Base-by-base conservation (phyloP, 345 rosid genomes). In the Lepidium didymum region DNA sequence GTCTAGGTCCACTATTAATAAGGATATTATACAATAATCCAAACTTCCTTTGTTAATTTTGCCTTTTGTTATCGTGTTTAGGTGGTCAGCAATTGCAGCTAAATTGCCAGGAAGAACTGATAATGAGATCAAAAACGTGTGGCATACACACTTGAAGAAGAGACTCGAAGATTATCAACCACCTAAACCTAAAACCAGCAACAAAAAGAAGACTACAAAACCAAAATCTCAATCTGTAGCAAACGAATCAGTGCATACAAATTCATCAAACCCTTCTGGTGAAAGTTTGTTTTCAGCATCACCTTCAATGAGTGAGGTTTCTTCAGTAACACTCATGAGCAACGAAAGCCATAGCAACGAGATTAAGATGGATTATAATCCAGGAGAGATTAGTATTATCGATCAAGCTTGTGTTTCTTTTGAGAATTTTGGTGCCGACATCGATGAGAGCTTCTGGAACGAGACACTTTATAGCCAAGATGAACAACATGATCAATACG, bases 131-230 rank as follows among this genome's bases (percentile, higher is more conserved):
- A 91, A 91, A 64, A 91, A 91, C 72, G 89, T 91, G 5, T 89
- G 97, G 97, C 96, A 91, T 69, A 89, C 98, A 27, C 89, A 92
- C 77, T 83, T 92, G 76, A 89, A 89, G 82, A 92, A 89, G 76
- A 86, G 75, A 67, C 83, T 81, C 7, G 72, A 79, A 49, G 80
- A 67, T 64, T 72, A 77, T 56, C 79, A 80, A 10, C 68, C 58
- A 0, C 8, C 56, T 50, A 72, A 47, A 47, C 69, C 41, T 14
- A 76, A 57, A 23, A 44, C 70, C 44, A 54, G 25, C 10, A 64
- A 58, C 35, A 69, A 75, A 53, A 68, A 55, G 45, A 74, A 78
- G 19, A n/a, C 6, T 44, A 35, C 68, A 25, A 74, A 45, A 54
- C 45, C 64, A 0, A 75, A 46, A 68, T 50, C 72, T 12, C 42